A percentile compares a stretch with the other conserved stretches of the same genome.
phyloP scores from a whole-genome alignment of 2,329 filamentous ascomycete species.

The Byssoonygena ceratinophila region DNA sequence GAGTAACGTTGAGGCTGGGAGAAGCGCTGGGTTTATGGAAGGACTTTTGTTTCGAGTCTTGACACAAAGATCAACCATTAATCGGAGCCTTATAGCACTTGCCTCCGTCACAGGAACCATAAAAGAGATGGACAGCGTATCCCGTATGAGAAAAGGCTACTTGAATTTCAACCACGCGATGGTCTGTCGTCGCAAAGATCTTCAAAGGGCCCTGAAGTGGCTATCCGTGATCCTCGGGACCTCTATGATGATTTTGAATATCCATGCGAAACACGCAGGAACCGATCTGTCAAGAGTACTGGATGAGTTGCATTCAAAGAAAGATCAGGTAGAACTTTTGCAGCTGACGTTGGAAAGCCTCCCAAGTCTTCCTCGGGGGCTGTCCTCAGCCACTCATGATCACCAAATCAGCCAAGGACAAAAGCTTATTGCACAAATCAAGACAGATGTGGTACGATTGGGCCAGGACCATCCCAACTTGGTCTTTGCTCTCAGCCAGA shows the following conservation, averaged over 20 bases:
- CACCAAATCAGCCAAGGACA: slow-evolving; percentile 23
- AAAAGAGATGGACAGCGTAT: slow-evolving; percentile 27
- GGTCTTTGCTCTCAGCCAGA: slow-evolving; percentile 54
- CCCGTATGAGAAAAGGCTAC: slow-evolving; percentile 21
- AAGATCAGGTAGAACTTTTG: slow-evolving; percentile 39
- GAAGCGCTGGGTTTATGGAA: slow-evolving; percentile 78
- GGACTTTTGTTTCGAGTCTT: slow-evolving; percentile 55
- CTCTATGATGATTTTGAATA: slow-evolving; percentile 50
- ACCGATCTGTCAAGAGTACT: slow-evolving; percentile 40
- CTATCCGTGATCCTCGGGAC: slow-evolving; percentile 58
- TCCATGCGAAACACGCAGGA: slow-evolving; percentile 56
- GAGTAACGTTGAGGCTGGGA: slow-evolving; percentile 64
- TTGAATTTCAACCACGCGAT: slow-evolving; percentile 19
- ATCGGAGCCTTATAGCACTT: slow-evolving; percentile 26
- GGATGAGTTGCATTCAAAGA: slow-evolving; percentile 43
- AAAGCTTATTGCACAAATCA: slow-evolving; percentile 25
- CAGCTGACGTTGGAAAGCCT: slow-evolving; percentile 36
- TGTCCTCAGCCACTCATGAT: slow-evolving; percentile 32
- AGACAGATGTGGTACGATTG: slow-evolving; percentile 36
- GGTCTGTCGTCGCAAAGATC: slow-evolving; percentile 14
- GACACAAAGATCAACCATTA: slow-evolving; percentile 31
- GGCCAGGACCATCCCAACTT: slow-evolving; percentile 47
- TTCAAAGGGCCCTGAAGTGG: slow-evolving; percentile 44
- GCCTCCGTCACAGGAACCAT: slow-evolving; percentile 24
- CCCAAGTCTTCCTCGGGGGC: slow-evolving; percentile 42